phyloP scores from a whole-genome alignment of 306 rosid species.

The Malus domestica region DNA sequence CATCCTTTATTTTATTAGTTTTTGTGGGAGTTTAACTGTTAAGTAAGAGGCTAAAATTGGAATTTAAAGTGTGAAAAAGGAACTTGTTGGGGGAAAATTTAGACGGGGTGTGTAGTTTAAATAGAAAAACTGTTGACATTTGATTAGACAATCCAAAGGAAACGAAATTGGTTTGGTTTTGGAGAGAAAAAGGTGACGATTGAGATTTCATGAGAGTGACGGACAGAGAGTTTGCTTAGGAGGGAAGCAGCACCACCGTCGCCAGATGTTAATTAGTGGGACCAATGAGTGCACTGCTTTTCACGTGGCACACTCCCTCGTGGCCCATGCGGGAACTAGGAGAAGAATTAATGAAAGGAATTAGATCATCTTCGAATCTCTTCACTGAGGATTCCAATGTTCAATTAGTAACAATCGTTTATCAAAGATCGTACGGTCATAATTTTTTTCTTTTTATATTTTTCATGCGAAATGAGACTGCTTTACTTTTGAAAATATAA shows the following conservation, averaged over 20 bases:
- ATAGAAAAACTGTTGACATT: not conserved
- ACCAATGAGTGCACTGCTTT: not conserved
- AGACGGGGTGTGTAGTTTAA: too few species aligned
- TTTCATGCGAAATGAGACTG: rapidly evolving
- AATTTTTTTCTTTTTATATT: too few species aligned
- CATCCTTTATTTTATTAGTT: too few species aligned
- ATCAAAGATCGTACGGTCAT: rapidly evolving
- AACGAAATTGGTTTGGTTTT: not conserved
- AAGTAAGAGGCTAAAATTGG: too few species aligned
- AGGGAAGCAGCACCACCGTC: not conserved
- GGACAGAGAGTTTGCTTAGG: not conserved
- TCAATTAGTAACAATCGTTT: too few species aligned
- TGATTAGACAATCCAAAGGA: not conserved
- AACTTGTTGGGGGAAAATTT: too few species aligned
- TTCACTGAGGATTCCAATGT: rapidly evolving
- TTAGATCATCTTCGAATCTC: too few species aligned
- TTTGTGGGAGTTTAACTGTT: too few species aligned
- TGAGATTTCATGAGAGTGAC: not conserved
- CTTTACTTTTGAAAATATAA: too few species aligned
- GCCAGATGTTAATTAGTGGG: not conserved
- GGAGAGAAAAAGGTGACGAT: not conserved
- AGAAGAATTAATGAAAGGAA: too few species aligned
- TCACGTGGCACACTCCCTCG: not conserved
- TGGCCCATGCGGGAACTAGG: not conserved
- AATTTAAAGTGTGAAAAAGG: too few species aligned